phyloP scores from a whole-genome alignment of 495 filamentous ascomycete species.

The Trypethelium eluteriae region DNA sequence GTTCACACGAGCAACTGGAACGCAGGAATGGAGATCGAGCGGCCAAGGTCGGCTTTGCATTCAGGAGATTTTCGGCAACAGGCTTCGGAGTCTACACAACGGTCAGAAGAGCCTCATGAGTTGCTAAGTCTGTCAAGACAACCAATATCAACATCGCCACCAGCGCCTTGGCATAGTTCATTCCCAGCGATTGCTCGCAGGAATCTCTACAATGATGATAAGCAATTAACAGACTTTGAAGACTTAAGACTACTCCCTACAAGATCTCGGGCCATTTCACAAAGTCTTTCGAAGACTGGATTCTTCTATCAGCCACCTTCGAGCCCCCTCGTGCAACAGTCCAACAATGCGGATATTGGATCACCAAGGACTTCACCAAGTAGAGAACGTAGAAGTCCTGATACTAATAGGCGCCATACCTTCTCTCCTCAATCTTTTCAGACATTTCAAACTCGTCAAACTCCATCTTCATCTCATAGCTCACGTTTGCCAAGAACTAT shows the following conservation, averaged over 20 bases:
- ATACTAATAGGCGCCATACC: conserved; percentile 51
- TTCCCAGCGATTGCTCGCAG: conserved; percentile 29
- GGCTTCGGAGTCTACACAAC: conserved; percentile 13
- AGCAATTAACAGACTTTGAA: background rate
- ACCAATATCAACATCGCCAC: conserved; percentile 32
- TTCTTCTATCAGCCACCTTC: conserved; percentile 84
- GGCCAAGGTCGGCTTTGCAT: conserved; percentile 80
- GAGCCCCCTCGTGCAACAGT: conserved; percentile 83
- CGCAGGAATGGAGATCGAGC: conserved; percentile 59
- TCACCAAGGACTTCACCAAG: conserved; percentile 38
- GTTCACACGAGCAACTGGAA: conserved; percentile 32
- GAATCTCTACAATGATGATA: background rate
- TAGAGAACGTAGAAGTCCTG: conserved; percentile 34
- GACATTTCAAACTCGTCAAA: conserved; percentile 34
- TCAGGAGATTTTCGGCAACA: conserved; percentile 70
- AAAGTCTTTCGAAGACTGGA: conserved; percentile 69
- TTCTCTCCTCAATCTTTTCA: conserved; percentile 52
- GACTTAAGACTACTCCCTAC: conserved; percentile 2
- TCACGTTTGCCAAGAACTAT: conserved; percentile 29
- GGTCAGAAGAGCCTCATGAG: conserved; percentile 6
- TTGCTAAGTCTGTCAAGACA: conserved; percentile 2
- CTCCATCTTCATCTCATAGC: conserved; percentile 25
- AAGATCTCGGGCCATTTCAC: conserved; percentile 49
- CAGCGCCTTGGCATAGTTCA: conserved; percentile 34
- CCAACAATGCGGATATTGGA: conserved; percentile 78